Percentiles rank a stretch among this genome's conserved stretches.
Conservation (phyloP, 305 asterid species). For the Striga hermonthica region DNA sequence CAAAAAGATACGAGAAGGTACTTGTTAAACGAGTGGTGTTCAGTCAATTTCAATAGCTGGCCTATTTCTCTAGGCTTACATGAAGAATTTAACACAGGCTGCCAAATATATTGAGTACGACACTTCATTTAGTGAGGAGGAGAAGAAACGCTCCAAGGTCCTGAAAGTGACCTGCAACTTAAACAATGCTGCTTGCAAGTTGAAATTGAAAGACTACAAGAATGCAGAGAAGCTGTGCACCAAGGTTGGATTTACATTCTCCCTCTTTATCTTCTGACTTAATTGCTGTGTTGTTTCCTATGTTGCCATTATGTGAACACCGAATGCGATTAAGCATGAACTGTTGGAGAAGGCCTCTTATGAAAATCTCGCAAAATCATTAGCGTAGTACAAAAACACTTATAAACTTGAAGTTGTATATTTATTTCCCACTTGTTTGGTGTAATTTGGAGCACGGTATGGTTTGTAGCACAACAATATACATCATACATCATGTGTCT, state of each 20-base stretch:
- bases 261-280: no score
- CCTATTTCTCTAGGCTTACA: conserved; percentile 11
- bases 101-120: conserved; percentile 57
- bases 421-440: no score
- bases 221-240: conserved; percentile 63
- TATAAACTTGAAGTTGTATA: no score
- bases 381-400: no score
- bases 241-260: conserved; percentile 37
- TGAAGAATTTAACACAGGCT: conserved; percentile 41
- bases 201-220: conserved; percentile 62
- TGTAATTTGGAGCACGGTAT: no score
- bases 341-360: no score
- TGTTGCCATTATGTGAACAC: no score
- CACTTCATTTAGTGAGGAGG: conserved; percentile 62
- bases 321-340: no score
- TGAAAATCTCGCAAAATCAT: no score
- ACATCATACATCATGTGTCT: no score
- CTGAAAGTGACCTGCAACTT: conserved; percentile 58
- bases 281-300: background rate
- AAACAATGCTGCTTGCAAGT: conserved; percentile 73
- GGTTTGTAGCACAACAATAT: no score
- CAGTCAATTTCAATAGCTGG: background rate
- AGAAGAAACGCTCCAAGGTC: conserved; percentile 57
- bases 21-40: background rate
- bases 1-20: conserved; percentile 90